Base-by-base conservation (phyloP, 2,329 filamentous ascomycete species). In the Pestalotiopsis sp. region DNA sequence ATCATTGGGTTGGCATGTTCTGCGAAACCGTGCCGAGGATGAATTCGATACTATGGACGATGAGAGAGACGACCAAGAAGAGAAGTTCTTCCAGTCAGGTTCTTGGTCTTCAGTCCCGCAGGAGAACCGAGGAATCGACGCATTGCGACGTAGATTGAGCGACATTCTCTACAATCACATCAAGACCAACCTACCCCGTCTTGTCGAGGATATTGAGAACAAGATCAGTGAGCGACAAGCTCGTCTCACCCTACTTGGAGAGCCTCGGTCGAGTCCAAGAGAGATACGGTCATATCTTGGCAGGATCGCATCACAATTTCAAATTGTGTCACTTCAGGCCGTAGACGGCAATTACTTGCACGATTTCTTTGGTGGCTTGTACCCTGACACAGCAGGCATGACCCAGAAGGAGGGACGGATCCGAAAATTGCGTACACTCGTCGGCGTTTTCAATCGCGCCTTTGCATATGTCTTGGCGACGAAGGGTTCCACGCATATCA, bases 11-110 rank as follows among this genome's bases (percentile, higher is more conserved):
- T 67, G 66, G 66, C 66, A 67, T 65, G 80, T 87, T 20, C 70
- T 89, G 5, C 83, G 81, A 24, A 89, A 89, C 68, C 75, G 81
- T 6, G 73, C 72, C 1, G 79, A 82, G n/a, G 69, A 73, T 3
- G 75, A 80, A 26, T 26, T 26, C 4, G 26, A 26, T 26, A 26
- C 26, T 5, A 26, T 26, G 26, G 20, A 63, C 62, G 20, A 73
- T 1, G 69, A 74, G 39, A 75, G 80, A 3, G 78, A 83, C 44
- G 35, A 69, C 1, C 68, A 73, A 10, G 78, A 83, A 65, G 48
- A 69, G 1, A 35, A 68, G 0, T 81, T 82, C 66, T 78, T 83
- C 70, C 52, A 73, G 5, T 71, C 70, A 0, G 68, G 73, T 3
- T 65, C 69, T 24, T 80, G 76, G 78, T 73, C 71, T n/a, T 69